Evolutionary conservation across 1,139 yeast genomes (phyloP).

Genomic region (Geotrichum phurueaensis): DNA sequence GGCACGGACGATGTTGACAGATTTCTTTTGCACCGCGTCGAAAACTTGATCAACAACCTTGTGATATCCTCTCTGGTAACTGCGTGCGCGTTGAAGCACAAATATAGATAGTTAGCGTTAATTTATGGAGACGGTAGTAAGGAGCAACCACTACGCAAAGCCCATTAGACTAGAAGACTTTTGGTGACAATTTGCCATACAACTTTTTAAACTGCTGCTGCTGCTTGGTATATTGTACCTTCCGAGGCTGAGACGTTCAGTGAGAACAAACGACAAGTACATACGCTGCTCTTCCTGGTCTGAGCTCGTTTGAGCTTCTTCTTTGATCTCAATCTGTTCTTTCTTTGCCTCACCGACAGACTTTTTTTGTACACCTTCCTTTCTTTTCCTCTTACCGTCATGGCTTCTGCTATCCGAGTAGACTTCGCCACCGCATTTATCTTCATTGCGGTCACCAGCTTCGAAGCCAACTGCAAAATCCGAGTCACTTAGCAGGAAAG

Average conservation of each 20-base stretch:
- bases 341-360: not conserved
- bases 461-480: not conserved
- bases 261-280: not conserved
- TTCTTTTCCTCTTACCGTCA: not conserved
- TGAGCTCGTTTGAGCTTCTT: not conserved
- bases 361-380: not conserved
- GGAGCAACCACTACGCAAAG: not conserved
- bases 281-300: not conserved
- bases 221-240: not conserved
- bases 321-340: not conserved
- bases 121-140: not conserved
- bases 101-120: not conserved
- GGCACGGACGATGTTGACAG: not conserved
- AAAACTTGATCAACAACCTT: not conserved
- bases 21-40: slow-evolving; percentile 1
- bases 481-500: not conserved
- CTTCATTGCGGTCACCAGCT: not conserved
- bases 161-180: not conserved
- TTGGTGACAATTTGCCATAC: not conserved
- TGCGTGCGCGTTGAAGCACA: not conserved
- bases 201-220: not conserved
- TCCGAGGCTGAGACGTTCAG: not conserved
- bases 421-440: not conserved
- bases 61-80: slow-evolving; percentile 2
- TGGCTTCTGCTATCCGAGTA: not conserved